A percentile compares a stretch with the other conserved stretches of the same genome.
These are phyloP conservation scores for Cutaneotrichosporon mucoides DNA, from an alignment of 1,284 basidiomycete species.

Conservation along the genomic window DNA sequence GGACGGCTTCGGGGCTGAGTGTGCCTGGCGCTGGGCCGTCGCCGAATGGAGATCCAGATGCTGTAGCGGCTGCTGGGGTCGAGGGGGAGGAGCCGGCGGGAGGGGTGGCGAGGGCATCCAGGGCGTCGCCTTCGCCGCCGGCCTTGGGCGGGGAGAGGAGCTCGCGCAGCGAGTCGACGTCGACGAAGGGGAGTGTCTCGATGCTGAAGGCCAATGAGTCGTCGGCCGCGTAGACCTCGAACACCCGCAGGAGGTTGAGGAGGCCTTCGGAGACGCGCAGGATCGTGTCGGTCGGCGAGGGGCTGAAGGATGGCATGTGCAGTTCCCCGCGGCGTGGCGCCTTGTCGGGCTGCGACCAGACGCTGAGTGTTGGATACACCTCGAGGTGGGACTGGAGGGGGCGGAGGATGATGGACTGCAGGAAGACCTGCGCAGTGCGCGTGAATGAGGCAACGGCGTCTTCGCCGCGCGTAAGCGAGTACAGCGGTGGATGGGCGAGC, in stretches of 20 bases:
- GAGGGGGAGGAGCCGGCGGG: slow-evolving; percentile 3
- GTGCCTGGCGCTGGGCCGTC: not conserved
- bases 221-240: slow-evolving; percentile 91
- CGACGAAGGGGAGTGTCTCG: slow-evolving; percentile 69
- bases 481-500: slow-evolving; percentile 18
- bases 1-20: slow-evolving; percentile 61
- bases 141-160: slow-evolving; percentile 50
- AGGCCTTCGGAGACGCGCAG: slow-evolving; percentile 87
- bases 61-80: slow-evolving; percentile 10
- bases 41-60: slow-evolving; percentile 41
- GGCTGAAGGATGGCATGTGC: slow-evolving; percentile 85
- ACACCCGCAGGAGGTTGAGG: slow-evolving; percentile 84
- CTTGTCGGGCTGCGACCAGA: slow-evolving; percentile 60
- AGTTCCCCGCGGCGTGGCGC: slow-evolving; percentile 55
- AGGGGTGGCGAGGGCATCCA: slow-evolving; percentile 12
- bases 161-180: slow-evolving; percentile 54
- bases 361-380: slow-evolving; percentile 63
- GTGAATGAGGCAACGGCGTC: slow-evolving; percentile 65
- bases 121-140: not conserved
- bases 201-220: slow-evolving; percentile 86
- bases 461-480: slow-evolving; percentile 59
- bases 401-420: slow-evolving; percentile 76
- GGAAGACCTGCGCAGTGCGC: slow-evolving; percentile 65
- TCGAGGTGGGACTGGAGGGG: slow-evolving; percentile 75
- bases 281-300: slow-evolving; percentile 82